Percentiles rank a stretch among this genome's conserved stretches.
phyloP scores from a whole-genome alignment of 805 yeast species.

The Aciculoconidium aculeatum region DNA sequence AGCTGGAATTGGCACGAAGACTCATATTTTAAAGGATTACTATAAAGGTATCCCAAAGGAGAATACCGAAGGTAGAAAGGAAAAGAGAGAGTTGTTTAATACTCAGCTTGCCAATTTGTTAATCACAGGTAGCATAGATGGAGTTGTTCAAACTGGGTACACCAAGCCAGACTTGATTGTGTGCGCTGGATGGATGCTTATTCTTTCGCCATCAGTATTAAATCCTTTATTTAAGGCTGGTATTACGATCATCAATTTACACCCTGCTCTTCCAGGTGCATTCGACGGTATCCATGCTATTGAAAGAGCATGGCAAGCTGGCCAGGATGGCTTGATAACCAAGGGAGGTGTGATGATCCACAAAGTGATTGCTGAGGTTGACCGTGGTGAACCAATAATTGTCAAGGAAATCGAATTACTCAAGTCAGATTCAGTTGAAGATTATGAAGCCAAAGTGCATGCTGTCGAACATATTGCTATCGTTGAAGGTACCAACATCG shows the following conservation, averaged over 20 bases:
- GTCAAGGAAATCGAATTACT: conserved; percentile 70
- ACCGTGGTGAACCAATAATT: conserved; percentile 83
- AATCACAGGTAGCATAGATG: conserved; percentile 41
- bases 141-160: conserved; percentile 21
- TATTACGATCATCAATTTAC: conserved; percentile 83
- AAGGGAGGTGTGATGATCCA: conserved; percentile 96
- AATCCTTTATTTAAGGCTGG: conserved; percentile 53
- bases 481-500: conserved; percentile 80
- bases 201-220: conserved; percentile 73
- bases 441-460: conserved; percentile 81
- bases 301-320: conserved; percentile 93
- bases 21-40: conserved; percentile 68
- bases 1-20: conserved; percentile 63
- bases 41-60: conserved; percentile 72
- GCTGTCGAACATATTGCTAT: conserved; percentile 82
- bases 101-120: conserved; percentile 69
- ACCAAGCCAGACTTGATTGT: conserved; percentile 77
- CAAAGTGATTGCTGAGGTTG: conserved; percentile 93
- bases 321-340: conserved; percentile 71
- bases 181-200: conserved; percentile 99
- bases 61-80: conserved; percentile 48
- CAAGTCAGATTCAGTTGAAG: conserved; percentile 71
- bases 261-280: conserved; percentile 95
- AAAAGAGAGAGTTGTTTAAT: conserved; percentile 69
- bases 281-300: conserved; percentile 97